These are phyloP conservation scores for Passiflora organensis DNA, from an alignment of 345 rosid genomes.

Conservation along the genomic window DNA sequence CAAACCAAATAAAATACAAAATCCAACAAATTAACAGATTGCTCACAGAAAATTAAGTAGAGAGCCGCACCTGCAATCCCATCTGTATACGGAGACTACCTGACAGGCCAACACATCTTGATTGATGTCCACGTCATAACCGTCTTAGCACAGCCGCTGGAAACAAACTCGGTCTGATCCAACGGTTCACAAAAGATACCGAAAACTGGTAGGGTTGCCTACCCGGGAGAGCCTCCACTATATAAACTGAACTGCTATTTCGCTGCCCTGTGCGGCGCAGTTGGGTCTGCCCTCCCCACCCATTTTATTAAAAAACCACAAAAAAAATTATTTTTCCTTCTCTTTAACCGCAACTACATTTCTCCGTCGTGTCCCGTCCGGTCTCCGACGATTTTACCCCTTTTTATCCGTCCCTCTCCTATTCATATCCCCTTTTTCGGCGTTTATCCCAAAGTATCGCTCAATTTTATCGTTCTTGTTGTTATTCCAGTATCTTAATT, in stretches of 20 bases:
- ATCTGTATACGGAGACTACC: no score
- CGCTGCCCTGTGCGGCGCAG: constrained; percentile 45
- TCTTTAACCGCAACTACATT: not conserved
- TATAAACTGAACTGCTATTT: constrained; percentile 21
- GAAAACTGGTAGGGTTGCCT: constrained; percentile 30
- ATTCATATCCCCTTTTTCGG: constrained; percentile 5
- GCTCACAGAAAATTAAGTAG: no score
- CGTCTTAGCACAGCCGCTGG: not conserved
- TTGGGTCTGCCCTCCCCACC: constrained; percentile 44
- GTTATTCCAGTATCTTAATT: not conserved
- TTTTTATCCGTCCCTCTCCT: constrained; percentile 18
- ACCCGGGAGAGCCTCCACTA: constrained; percentile 7
- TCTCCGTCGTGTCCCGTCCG: constrained; percentile 25
- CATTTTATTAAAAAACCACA: constrained; percentile 15
- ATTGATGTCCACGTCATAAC: not conserved
- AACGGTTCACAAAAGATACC: no score
- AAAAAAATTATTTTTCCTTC: constrained; percentile 14
- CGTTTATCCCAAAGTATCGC: no score
- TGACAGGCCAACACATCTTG: no score
- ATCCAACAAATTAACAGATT: no score
- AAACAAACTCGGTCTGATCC: not conserved
- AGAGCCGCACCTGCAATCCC: no score
- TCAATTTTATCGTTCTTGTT: not conserved
- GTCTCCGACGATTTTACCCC: constrained; percentile 34
- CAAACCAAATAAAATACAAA: no score